Evolutionary conservation across 306 rosid genomes (phyloP), one percentile per base, ranked within the genome.

Genomic region (Sicyos baderoa): DNA sequence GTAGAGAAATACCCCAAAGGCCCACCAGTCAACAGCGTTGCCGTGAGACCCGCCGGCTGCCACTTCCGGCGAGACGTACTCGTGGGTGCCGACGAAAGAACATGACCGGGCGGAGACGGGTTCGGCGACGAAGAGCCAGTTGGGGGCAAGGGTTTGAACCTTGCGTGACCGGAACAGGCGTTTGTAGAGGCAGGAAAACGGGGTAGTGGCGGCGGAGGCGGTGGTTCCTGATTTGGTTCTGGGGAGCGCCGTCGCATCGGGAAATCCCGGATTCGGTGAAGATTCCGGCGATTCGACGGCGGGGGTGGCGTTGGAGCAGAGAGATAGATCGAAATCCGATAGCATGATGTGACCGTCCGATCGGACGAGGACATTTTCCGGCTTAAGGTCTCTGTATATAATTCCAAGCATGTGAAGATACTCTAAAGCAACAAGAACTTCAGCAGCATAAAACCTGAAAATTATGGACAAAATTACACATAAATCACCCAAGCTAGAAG

Each of bases 291-390:
- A 88, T 29, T 93, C 97, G 10, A 93, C 97, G 76, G 87, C 94
- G 7, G 99, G 91, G 85, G 85, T 82, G 42, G 99, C 94, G 53
- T 88, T 77, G 0, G 94, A 86, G 71, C 96, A 86, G 0, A 93
- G 72, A 0, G 97, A 93, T 21, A 93, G 91, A 81, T 93, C 99
- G 27, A 93, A 93, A 73, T 93, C 99, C 1, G 99, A 89, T 68
- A 93, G 90, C 99, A 93, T 93, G 83, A 93, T 90, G 76, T 93
- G 99, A 82, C 99, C 99, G 86, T 93, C 99, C 1, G 99, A 90
- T 88, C 96, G 82, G 52, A 93, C 97, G 11, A 93, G 80, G 74
- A 93, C 99, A 79, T 93, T 93, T 71, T 93, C 99, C 0, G 99
- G 99, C 72, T 93, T 93, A 6, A 93, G 77, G 81, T 93, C 99